Percentiles rank a stretch among this genome's conserved stretches.
phyloP scores from a whole-genome alignment of 1,139 yeast genomes.

The Hansenula sp. region DNA sequence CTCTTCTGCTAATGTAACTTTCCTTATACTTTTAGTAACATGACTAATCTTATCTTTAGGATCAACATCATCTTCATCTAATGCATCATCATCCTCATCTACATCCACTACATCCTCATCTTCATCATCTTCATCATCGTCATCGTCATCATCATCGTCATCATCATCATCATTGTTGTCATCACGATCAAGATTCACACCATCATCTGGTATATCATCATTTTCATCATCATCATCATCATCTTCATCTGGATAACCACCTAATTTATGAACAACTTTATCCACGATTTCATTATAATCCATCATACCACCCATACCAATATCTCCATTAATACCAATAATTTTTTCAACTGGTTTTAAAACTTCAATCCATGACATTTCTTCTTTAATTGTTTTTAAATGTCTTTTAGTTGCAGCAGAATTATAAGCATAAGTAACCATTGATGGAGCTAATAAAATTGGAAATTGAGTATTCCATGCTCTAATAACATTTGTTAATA shows the following conservation, averaged over 20 bases:
- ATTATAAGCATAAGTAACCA: conserved; percentile 88
- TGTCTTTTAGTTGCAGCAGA: conserved; percentile 86
- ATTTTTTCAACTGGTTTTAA: conserved; percentile 91
- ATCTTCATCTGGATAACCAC: conserved; percentile 88
- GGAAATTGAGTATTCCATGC: conserved; percentile 94
- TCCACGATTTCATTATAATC: conserved; percentile 90
- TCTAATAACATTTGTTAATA: conserved; percentile 80
- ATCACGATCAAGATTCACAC: conserved; percentile 39
- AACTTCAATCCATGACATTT: conserved; percentile 88
- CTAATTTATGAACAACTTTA: conserved; percentile 72
- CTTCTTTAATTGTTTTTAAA: conserved; percentile 67
- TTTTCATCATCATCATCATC: conserved; percentile 70
- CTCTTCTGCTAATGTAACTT: conserved; percentile 2
- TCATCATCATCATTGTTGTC: conserved; percentile 37
- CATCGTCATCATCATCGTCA: conserved; percentile 33
- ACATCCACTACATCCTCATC: conserved; percentile 13
- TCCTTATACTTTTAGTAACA: background rate
- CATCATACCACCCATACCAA: conserved; percentile 94
- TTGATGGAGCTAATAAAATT: conserved; percentile 84
- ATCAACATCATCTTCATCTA: conserved; percentile 5
- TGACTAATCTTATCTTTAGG: conserved; percentile 7
- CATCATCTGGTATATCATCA: conserved; percentile 41
- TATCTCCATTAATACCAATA: conserved; percentile 67
- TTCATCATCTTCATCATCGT: conserved; percentile 25
- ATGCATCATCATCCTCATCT: conserved; percentile 14